Evolutionary conservation across 257 asterid genomes (phyloP).

Genomic region (Jaltomata sinuosa): DNA sequence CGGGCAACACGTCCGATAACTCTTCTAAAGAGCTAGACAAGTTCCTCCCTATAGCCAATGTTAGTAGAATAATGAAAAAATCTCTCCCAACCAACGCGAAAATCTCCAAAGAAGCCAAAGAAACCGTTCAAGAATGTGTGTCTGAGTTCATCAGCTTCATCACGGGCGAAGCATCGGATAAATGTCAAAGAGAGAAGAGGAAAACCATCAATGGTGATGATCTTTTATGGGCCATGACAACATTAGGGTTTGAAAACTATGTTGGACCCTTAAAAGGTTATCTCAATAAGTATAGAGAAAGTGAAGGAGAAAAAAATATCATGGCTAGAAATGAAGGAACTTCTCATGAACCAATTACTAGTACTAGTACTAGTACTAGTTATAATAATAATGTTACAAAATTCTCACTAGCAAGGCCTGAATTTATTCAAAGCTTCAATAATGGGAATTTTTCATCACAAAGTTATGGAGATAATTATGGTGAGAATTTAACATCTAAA

Average conservation of each 20-base stretch:
- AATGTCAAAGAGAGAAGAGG: constrained; percentile 51
- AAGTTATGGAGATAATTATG: background rate
- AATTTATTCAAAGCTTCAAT: background rate
- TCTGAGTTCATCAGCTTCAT: constrained; percentile 60
- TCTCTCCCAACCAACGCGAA: constrained; percentile 53
- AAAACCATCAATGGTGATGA: constrained; percentile 55
- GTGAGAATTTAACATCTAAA: constrained; percentile 2
- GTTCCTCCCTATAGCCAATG: constrained; percentile 45
- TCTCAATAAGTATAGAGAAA: constrained; percentile 32
- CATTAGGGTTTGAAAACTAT: constrained; percentile 47
- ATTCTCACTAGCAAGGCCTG: background rate
- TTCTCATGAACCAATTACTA: background rate
- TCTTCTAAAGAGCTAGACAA: constrained; percentile 27
- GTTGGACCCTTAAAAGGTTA: constrained; percentile 30
- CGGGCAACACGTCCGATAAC: background rate
- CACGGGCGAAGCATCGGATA: constrained; percentile 58
- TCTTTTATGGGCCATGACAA: constrained; percentile 56
- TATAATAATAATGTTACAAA: background rate
- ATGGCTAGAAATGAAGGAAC: constrained; percentile 17
- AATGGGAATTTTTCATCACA: background rate
- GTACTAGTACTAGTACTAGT: background rate
- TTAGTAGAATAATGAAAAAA: constrained; percentile 53
- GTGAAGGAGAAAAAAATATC: constrained; percentile 25
- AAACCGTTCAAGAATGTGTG: constrained; percentile 47
- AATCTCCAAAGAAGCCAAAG: constrained; percentile 56